Evolutionary conservation across 2,329 filamentous ascomycete genomes (phyloP).

Genomic region (Pseudocercospora macadamiae): DNA sequence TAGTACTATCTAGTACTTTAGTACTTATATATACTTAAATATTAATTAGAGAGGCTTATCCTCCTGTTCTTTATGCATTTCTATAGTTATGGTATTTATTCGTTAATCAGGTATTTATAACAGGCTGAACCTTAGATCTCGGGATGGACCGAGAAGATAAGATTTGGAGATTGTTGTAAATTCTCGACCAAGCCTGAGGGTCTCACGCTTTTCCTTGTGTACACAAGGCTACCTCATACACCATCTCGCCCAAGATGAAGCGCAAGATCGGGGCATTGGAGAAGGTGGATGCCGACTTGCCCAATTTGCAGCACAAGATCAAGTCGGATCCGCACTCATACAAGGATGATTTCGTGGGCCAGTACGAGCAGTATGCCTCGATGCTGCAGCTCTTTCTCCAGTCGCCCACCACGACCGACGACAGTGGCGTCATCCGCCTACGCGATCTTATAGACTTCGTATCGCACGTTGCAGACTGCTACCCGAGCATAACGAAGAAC

Average conservation of each 20-base stretch:
- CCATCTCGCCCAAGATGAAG: conserved; percentile 66
- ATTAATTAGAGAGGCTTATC: too few relatives aligned
- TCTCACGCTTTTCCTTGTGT: too few relatives aligned
- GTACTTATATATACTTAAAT: too few relatives aligned
- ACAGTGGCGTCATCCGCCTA: conserved; percentile 79
- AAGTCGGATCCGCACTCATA: conserved; percentile 87
- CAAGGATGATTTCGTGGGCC: conserved; percentile 81
- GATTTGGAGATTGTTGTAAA: too few relatives aligned
- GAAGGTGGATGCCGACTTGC: conserved; percentile 91
- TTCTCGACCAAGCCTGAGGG: too few relatives aligned
- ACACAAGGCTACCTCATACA: too few relatives aligned
- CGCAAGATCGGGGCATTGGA: conserved; percentile 89
- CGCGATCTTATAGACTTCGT: conserved; percentile 92
- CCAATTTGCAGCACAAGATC: conserved; percentile 90
- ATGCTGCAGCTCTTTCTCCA: conserved; percentile 89
- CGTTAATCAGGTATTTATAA: too few relatives aligned
- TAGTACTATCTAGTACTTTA: too few relatives aligned
- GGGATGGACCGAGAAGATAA: too few relatives aligned
- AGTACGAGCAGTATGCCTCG: conserved; percentile 89
- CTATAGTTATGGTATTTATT: too few relatives aligned
- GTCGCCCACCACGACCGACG: conserved; percentile 75
- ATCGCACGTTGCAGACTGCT: conserved; percentile 91
- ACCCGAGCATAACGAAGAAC: conserved; percentile 73
- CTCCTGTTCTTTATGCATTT: too few relatives aligned
- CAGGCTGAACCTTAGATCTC: too few relatives aligned